Evolutionary conservation across 164 flowering plant genomes (phyloP), one percentile per base, ranked within the genome.

Genomic region (Vitis amurensis): DNA sequence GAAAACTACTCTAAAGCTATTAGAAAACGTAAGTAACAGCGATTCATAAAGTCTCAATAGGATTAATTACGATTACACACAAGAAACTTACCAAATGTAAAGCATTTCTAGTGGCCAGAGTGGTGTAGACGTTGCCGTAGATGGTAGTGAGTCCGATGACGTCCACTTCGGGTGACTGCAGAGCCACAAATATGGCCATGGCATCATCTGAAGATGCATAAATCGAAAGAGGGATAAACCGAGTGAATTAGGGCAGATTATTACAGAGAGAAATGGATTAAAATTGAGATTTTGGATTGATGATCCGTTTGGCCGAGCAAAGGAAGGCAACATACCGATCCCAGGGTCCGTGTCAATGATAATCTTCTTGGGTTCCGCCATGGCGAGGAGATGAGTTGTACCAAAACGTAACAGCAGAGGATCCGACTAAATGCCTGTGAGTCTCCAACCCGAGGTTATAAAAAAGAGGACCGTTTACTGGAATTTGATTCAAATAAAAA

Each of bases 91-190:
- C 98, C 92, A 95, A 76, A 78, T 90, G 97, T 74, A 92, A 68
- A 75, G 99, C 92, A 68, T 92, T 95, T 76, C 90, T 77, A 8
- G 98, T 95, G 49, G 99, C 94, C 4, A 91, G 80, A 17, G 91
- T 82, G 4, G 99, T 95, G 74, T 88, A 91, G 8, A 95, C 97
- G 68, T 95, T 95, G 55, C 99, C 98, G 61, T 63, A 95, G 7
- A 91, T 91, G 1, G 99, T 95, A 0, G 98, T 92, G 11, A 95
- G 87, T 31, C 96, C 99, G 71, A 95, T 86, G 65, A 95, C 93
- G 50, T 92, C 90, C 66, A 95, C 80, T 79, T 92, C 98, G 0
- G 96, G 97, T 12, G 93, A 90, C 64, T 71, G 72, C 48, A 95
- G 69, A 1, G 98, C 97, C 72, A 95, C 47, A 71, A 95, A 87